Conservation (phyloP, 116 monocot genomes). For the Phalaenopsis hybrid region DNA sequence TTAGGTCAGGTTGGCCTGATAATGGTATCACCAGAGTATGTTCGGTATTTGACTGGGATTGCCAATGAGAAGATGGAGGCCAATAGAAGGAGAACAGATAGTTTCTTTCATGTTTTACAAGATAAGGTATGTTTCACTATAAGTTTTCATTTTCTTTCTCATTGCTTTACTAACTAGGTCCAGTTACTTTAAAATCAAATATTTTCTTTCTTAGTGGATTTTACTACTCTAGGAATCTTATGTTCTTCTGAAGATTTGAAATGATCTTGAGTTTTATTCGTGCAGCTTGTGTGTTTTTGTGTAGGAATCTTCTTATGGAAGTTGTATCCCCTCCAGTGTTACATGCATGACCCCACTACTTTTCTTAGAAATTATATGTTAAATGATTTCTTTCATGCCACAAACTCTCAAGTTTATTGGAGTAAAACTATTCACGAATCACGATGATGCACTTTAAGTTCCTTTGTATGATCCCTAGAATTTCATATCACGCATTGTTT, state of each 20-base stretch:
- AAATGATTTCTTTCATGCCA: background rate
- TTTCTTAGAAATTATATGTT: background rate
- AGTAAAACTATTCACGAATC: background rate
- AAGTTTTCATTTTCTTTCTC: background rate
- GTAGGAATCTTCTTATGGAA: too few relatives aligned
- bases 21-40: constrained; percentile 63
- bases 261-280: background rate
- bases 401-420: background rate
- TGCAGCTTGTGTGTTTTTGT: background rate
- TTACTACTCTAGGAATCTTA: background rate
- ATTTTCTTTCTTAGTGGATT: background rate
- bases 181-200: background rate
- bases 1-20: constrained; percentile 42
- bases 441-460: background rate
- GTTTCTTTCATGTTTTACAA: constrained; percentile 43
- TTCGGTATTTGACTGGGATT: constrained; percentile 58
- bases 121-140: constrained; percentile 19
- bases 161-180: background rate
- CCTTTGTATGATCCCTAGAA: background rate
- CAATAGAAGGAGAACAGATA: constrained; percentile 66
- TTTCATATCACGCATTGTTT: too few relatives aligned
- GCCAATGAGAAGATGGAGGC: constrained; percentile 92
- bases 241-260: background rate
- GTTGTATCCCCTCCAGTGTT: background rate
- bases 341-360: background rate